Percentiles rank a stretch among this genome's conserved stretches.
Evolutionary conservation across 2,329 filamentous ascomycete species (phyloP).

Genomic region (Macrophomina tecta): DNA sequence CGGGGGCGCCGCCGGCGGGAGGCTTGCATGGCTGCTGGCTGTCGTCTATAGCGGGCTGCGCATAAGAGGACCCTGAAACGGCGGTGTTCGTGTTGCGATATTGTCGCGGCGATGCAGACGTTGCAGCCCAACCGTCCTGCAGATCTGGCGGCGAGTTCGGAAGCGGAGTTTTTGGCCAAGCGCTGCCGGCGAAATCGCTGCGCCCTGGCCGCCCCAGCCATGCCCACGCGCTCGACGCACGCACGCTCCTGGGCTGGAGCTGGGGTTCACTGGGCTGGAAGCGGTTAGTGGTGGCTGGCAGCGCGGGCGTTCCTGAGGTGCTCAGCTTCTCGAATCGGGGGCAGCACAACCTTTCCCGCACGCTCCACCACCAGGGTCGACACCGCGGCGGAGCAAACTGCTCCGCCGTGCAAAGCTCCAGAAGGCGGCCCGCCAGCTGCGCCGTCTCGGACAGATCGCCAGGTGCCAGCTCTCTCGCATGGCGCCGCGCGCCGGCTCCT

Average conservation of each 20-base stretch:
- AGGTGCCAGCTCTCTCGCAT: not conserved
- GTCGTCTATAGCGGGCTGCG: conserved; percentile 1
- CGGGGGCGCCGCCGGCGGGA: not conserved
- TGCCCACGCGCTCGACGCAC: not conserved
- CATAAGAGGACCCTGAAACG: conserved; percentile 23
- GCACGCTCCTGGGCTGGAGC: not conserved
- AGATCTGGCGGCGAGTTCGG: conserved; percentile 25
- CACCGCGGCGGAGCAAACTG: not conserved
- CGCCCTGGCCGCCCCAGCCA: not conserved
- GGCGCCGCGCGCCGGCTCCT: conserved; percentile 22
- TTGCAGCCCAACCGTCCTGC: conserved; percentile 20
- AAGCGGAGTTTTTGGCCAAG: conserved; percentile 14
- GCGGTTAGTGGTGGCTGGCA: not conserved
- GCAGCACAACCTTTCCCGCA: conserved; percentile 1
- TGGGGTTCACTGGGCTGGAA: not conserved
- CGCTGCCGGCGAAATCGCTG: not conserved
- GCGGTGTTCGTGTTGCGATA: conserved; percentile 26
- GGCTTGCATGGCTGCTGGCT: conserved; percentile 1
- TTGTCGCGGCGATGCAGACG: conserved; percentile 21
- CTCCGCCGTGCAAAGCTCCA: not conserved
- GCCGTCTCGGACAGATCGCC: conserved; percentile 2
- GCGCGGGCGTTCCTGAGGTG: conserved; percentile 18
- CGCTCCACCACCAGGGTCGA: not conserved
- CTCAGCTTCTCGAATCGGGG: not conserved
- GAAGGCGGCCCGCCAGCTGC: not conserved